A percentile compares a stretch with the other conserved stretches of the same genome.
Conservation (phyloP, 2,329 filamentous ascomycete species). For the Emergomyces orientalis region DNA sequence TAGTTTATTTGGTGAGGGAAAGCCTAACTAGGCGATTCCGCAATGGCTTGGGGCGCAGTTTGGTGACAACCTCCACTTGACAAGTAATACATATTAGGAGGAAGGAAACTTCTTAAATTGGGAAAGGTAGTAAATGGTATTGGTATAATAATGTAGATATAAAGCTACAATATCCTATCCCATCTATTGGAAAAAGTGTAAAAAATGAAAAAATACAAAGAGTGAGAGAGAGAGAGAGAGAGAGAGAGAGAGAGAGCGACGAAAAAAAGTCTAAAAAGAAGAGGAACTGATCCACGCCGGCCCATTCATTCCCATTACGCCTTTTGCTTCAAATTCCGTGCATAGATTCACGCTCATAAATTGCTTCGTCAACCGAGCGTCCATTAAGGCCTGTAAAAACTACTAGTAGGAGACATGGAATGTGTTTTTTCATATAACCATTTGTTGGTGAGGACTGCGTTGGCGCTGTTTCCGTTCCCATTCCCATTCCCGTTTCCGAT, state of each 20-base stretch:
- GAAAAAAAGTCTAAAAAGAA: not conserved
- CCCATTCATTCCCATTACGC: not conserved
- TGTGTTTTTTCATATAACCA: conserved; percentile 82
- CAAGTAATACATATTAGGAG: not conserved
- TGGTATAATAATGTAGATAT: not conserved
- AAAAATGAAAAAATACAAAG: too few relatives aligned
- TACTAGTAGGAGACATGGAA: conserved; percentile 31
- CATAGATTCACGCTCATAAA: not conserved
- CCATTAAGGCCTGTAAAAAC: conserved; percentile 19
- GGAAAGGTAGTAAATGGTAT: not conserved
- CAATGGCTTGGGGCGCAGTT: not conserved
- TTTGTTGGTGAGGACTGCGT: conserved; percentile 76
- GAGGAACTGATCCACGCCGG: not conserved
- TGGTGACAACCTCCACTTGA: not conserved
- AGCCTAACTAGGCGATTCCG: not conserved
- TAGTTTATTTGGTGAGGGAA: not conserved
- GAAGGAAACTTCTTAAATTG: not conserved
- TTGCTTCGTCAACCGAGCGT: not conserved
- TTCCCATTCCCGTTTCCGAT: conserved; percentile 39
- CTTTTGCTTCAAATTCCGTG: not conserved
- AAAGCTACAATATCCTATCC: not conserved
- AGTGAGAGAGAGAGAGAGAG: too few relatives aligned
- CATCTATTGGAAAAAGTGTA: not conserved
- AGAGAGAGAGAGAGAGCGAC: not conserved
- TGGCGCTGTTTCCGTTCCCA: conserved; percentile 55